Conservation (phyloP, 2,329 filamentous ascomycete genomes). For the Colletotrichum lentis region DNA sequence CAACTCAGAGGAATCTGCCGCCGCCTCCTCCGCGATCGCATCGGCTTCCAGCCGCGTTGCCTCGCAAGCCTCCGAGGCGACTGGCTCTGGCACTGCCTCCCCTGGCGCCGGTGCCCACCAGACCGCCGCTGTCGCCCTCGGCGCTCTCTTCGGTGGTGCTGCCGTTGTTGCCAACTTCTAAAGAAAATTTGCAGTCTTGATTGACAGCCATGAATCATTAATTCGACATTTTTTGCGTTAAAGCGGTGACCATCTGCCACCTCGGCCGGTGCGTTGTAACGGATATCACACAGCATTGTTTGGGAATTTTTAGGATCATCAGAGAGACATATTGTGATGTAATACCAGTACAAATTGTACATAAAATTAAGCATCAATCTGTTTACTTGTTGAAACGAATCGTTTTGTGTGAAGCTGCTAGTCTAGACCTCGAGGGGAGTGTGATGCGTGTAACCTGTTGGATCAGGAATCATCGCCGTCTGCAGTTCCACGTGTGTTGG, state of each 20-base stretch:
- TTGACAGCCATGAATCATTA: background rate
- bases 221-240: background rate
- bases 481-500: slow-evolving; percentile 9
- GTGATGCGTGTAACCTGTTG: background rate
- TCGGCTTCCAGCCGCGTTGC: slow-evolving; percentile 31
- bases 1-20: slow-evolving; percentile 30
- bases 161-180: slow-evolving; percentile 57
- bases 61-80: slow-evolving; percentile 35
- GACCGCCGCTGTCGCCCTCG: slow-evolving; percentile 55
- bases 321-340: slow-evolving; percentile 34
- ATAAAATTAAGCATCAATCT: slow-evolving; percentile 19
- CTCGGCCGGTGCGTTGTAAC: slow-evolving; percentile 1
- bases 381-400: background rate
- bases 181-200: slow-evolving; percentile 24
- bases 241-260: background rate
- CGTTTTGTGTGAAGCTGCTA: background rate
- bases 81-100: slow-evolving; percentile 38
- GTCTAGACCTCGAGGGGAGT: too few relatives aligned
- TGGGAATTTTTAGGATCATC: slow-evolving; percentile 6
- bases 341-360: slow-evolving; percentile 36
- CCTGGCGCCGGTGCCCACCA: slow-evolving; percentile 45
- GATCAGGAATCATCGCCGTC: background rate
- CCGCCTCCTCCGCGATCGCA: slow-evolving; percentile 15
- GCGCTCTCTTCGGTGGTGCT: slow-evolving; percentile 57
- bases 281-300: slow-evolving; percentile 28